phyloP scores from a whole-genome alignment of 164 flowering plant species.

The Vitis labrusca region DNA sequence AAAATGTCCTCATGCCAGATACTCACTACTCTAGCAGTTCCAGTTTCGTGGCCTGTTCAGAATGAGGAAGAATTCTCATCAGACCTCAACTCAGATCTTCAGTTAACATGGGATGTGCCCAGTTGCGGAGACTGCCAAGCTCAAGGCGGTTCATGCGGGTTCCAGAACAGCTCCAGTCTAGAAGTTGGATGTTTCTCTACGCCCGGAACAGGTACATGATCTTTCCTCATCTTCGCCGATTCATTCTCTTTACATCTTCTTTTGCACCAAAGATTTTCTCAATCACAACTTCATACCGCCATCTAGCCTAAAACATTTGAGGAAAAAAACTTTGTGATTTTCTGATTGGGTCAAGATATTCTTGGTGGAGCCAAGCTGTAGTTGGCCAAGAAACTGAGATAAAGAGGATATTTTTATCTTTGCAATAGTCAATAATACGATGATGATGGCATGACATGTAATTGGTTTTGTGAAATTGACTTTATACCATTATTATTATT shows the following conservation, averaged over 20 bases:
- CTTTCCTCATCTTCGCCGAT: neutral
- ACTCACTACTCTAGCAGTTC: constrained; percentile 15
- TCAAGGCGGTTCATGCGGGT: constrained; percentile 33
- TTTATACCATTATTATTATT: neutral
- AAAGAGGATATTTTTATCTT: neutral
- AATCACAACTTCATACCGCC: neutral
- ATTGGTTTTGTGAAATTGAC: constrained; percentile 2
- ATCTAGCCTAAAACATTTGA: neutral
- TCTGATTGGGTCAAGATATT: neutral
- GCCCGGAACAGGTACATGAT: constrained; percentile 16
- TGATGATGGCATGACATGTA: neutral
- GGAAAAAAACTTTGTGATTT: neutral
- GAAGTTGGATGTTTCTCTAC: constrained; percentile 26
- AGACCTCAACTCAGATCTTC: constrained; percentile 27
- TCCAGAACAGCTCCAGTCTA: constrained; percentile 13
- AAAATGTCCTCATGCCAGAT: constrained; percentile 11
- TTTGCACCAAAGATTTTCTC: neutral
- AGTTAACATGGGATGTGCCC: constrained; percentile 33
- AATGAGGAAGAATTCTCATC: constrained; percentile 19
- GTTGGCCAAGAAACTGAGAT: neutral
- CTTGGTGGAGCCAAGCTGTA: neutral
- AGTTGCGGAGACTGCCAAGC: constrained; percentile 31
- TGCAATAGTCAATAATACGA: neutral
- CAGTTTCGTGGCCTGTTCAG: constrained; percentile 29
- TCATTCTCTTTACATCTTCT: neutral